Conservation (phyloP, 768 basidiomycete genomes). For the Mycena epipterygia region DNA sequence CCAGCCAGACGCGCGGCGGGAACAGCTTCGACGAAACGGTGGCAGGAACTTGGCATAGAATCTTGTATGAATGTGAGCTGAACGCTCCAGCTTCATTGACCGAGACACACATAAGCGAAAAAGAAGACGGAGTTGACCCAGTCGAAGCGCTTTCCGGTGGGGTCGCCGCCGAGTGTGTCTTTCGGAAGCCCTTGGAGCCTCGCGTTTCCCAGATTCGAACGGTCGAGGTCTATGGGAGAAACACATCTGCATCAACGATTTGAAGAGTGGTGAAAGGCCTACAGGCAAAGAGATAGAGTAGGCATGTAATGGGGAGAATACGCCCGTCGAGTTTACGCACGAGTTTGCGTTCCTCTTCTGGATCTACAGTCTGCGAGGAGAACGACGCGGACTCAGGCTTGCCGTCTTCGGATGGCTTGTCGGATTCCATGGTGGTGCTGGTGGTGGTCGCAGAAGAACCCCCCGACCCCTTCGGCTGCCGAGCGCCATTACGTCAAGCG, state of each 20-base stretch:
- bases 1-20: conserved; percentile 78
- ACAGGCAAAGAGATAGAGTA: conserved; percentile 86
- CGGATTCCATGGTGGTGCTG: not conserved
- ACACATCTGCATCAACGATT: not conserved
- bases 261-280: conserved; percentile 43
- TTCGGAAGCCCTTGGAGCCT: conserved; percentile 77
- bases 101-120: conserved; percentile 77
- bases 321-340: conserved; percentile 76
- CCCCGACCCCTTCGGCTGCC: no score
- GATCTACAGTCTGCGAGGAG: conserved; percentile 11
- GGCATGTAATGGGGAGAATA: conserved; percentile 78
- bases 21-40: conserved; percentile 75
- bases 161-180: conserved; percentile 77
- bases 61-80: conserved; percentile 53
- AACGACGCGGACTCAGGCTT: conserved; percentile 3
- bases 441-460: not conserved
- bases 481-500: no score
- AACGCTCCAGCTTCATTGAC: not conserved
- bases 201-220: conserved; percentile 86
- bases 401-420: conserved; percentile 12
- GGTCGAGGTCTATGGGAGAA: conserved; percentile 69
- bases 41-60: conserved; percentile 78
- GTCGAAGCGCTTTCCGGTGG: conserved; percentile 77
- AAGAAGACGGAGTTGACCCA: conserved; percentile 86
- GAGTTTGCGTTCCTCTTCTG: conserved; percentile 63